These are phyloP conservation scores for Eruca vesicaria DNA, from an alignment of 441 rosid species.

Conservation along the genomic window DNA sequence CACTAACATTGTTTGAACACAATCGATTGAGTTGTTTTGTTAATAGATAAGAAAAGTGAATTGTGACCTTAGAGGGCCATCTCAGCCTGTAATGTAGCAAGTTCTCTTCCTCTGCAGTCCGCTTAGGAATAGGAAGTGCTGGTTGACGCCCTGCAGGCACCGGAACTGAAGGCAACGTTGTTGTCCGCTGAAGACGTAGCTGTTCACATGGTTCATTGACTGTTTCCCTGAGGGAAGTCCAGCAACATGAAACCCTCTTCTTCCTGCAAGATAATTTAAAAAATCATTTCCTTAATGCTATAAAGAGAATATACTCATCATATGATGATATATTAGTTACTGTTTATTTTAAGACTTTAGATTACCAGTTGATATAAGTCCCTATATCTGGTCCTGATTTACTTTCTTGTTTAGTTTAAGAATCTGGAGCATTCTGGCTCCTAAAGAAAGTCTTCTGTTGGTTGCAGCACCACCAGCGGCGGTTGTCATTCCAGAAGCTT, in stretches of 20 bases:
- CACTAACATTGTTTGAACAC: not conserved
- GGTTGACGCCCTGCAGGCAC: conserved; percentile 49
- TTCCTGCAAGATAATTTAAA: conserved; percentile 41
- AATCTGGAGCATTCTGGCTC: not conserved
- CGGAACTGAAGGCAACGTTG: conserved; percentile 65
- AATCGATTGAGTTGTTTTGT: no score
- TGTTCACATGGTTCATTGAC: conserved; percentile 48
- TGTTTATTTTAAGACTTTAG: not conserved
- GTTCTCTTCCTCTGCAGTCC: conserved; percentile 94
- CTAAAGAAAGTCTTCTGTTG: not conserved
- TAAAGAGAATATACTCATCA: not conserved
- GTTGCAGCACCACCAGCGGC: not conserved
- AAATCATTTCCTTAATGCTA: not conserved
- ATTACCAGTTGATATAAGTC: not conserved
- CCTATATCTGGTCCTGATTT: not conserved
- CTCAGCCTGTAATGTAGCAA: no score
- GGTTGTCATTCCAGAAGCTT: conserved; percentile 22
- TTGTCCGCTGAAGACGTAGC: conserved; percentile 84
- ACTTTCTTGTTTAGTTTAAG: not conserved
- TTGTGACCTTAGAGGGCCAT: conserved; percentile 77
- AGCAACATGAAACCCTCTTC: conserved; percentile 67
- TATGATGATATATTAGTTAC: not conserved
- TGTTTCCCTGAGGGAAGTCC: conserved; percentile 57
- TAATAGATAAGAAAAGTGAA: no score
- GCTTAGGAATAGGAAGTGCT: conserved; percentile 62